Evolutionary conservation across 257 asterid genomes (phyloP).

Genomic region (Ligustrum vulgare): DNA sequence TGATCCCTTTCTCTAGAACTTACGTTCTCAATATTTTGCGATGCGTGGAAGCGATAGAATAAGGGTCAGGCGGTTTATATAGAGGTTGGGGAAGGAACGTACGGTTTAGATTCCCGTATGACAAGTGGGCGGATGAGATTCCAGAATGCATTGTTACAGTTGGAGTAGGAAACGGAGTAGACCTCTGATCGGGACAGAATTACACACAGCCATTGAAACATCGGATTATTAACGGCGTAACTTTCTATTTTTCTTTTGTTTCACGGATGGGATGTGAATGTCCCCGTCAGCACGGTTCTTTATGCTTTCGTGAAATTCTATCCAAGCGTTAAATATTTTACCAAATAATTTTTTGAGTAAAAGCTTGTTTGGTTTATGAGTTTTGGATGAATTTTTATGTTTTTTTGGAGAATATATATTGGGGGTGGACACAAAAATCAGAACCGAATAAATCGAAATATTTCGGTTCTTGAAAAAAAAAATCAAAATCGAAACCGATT

Average conservation of each 20-base stretch:
- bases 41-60: not conserved
- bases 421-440: too few species aligned
- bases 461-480: too few species aligned
- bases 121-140: constrained; percentile 35
- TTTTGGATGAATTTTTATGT: too few species aligned
- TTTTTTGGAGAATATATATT: too few species aligned
- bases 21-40: not conserved
- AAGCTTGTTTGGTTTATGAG: too few species aligned
- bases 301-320: too few species aligned
- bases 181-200: not conserved
- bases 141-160: not conserved
- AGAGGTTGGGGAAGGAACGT: not conserved
- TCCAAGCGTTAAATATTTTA: too few species aligned
- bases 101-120: constrained; percentile 22
- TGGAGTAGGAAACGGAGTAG: not conserved
- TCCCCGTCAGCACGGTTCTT: not conserved
- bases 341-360: too few species aligned
- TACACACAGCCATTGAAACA: not conserved
- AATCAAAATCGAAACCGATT: too few species aligned
- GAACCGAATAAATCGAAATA: too few species aligned
- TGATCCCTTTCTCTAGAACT: constrained; percentile 8
- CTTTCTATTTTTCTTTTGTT: not conserved
- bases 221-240: too few species aligned
- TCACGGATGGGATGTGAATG: not conserved
- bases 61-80: not conserved